phyloP scores from a whole-genome alignment of 345 rosid genomes.

The Eutrema japonicum region DNA sequence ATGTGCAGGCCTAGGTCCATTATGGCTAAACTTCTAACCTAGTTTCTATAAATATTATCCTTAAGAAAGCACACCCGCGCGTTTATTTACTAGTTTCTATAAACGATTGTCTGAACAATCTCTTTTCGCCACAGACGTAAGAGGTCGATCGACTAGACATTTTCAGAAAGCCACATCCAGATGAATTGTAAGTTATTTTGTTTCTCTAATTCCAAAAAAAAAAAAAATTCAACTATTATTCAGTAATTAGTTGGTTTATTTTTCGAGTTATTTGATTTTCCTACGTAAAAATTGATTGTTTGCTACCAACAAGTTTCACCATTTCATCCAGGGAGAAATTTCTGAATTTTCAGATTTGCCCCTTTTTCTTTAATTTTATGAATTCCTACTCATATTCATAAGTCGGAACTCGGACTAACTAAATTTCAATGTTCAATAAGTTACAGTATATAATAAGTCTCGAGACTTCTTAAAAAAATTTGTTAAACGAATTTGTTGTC shows the following conservation, averaged over 20 bases:
- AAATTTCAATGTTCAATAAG: not conserved
- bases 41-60: too few species aligned
- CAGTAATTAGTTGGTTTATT: too few species aligned
- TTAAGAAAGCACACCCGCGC: too few species aligned
- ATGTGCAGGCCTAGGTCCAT: too few species aligned
- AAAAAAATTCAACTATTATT: too few species aligned
- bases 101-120: not conserved
- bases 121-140: not conserved
- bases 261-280: too few species aligned
- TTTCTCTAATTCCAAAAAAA: not conserved
- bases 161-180: not conserved
- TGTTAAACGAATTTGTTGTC: not conserved
- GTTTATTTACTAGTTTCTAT: too few species aligned
- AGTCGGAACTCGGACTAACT: not conserved
- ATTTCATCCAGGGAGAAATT: not conserved
- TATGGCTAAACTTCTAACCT: too few species aligned
- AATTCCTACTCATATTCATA: not conserved
- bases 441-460: not conserved
- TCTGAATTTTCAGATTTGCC: not conserved
- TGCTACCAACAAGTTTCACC: too few species aligned
- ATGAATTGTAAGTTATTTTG: not conserved
- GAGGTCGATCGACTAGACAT: not conserved
- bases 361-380: not conserved
- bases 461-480: not conserved
- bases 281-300: too few species aligned